phyloP scores from a whole-genome alignment of 1,284 basidiomycete genomes.

The Ceratobasidium sp. region DNA sequence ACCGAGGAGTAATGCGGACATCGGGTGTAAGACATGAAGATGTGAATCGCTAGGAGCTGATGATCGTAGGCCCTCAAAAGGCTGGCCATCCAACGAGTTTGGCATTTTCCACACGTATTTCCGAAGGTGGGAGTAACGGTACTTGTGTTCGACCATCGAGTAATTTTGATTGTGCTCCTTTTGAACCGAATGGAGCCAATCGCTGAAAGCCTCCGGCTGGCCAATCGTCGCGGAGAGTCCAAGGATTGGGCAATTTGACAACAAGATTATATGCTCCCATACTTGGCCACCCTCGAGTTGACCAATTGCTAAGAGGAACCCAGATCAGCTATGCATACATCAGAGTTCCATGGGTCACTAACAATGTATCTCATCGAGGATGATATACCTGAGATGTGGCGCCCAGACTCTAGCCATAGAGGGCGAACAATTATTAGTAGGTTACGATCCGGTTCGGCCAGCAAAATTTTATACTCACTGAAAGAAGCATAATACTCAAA shows the following conservation, averaged over 20 bases:
- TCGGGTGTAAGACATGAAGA: conserved; percentile 64
- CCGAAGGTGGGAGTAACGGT: conserved; percentile 73
- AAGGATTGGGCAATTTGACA: conserved; percentile 71
- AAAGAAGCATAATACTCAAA: conserved; percentile 69
- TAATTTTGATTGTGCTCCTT: conserved; percentile 62
- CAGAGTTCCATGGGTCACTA: neutral
- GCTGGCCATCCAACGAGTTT: neutral
- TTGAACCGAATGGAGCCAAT: conserved; percentile 69
- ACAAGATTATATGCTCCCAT: conserved; percentile 71
- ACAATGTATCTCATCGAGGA: conserved; percentile 71
- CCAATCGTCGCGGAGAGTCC: conserved; percentile 75
- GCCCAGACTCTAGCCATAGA: conserved; percentile 65
- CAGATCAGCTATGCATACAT: neutral
- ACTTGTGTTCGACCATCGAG: conserved; percentile 64
- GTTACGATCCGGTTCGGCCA: neutral
- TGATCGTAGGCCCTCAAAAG: neutral
- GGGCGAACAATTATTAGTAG: too few relatives aligned
- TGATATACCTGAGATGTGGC: conserved; percentile 67
- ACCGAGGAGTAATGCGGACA: conserved; percentile 61
- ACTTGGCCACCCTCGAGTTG: conserved; percentile 70
- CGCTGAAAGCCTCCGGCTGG: conserved; percentile 65
- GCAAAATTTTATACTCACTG: conserved; percentile 43
- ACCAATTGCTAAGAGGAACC: conserved; percentile 57
- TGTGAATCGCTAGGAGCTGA: neutral
- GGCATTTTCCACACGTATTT: conserved; percentile 60